phyloP scores from a whole-genome alignment of 805 yeast species.

The Kodamaea laetipori region DNA sequence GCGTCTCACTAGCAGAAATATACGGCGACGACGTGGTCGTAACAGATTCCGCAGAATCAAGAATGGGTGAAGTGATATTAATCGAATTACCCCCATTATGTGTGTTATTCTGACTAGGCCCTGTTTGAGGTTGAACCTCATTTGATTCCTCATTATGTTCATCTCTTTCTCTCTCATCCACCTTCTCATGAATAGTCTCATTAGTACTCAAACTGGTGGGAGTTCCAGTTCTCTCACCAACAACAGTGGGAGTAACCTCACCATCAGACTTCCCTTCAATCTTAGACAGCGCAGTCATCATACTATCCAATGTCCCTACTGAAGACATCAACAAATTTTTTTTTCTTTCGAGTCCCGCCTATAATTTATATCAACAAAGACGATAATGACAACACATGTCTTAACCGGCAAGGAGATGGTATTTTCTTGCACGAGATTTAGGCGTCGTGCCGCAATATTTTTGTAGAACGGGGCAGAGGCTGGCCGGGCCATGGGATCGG shows the following conservation, averaged over 20 bases:
- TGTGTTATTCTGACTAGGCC: too few species aligned
- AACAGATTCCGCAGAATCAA: conserved; percentile 7
- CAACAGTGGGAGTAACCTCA: not conserved
- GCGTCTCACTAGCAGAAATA: conserved; percentile 7
- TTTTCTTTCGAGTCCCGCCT: not conserved
- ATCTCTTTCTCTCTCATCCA: not conserved
- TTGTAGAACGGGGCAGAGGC: conserved; percentile 2
- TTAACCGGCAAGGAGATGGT: conserved; percentile 5
- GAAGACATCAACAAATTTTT: conserved; percentile 14
- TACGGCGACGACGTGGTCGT: conserved; percentile 7
- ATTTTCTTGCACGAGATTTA: not conserved
- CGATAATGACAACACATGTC: conserved; percentile 6
- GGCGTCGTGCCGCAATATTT: conserved; percentile 5
- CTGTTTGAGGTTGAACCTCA: too few species aligned
- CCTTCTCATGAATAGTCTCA: not conserved
- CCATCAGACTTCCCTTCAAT: not conserved
- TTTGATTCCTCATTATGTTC: too few species aligned
- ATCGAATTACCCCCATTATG: not conserved
- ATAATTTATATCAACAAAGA: conserved; percentile 4
- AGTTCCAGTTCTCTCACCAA: not conserved
- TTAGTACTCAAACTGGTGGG: not conserved
- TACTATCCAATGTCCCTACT: conserved; percentile 16
- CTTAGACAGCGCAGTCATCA: conserved; percentile 16
- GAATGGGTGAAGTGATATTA: conserved; percentile 1
- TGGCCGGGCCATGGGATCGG: conserved; percentile 7